phyloP scores from a whole-genome alignment of 352 stramenopile species.

The Phytophthora agathidicida region DNA sequence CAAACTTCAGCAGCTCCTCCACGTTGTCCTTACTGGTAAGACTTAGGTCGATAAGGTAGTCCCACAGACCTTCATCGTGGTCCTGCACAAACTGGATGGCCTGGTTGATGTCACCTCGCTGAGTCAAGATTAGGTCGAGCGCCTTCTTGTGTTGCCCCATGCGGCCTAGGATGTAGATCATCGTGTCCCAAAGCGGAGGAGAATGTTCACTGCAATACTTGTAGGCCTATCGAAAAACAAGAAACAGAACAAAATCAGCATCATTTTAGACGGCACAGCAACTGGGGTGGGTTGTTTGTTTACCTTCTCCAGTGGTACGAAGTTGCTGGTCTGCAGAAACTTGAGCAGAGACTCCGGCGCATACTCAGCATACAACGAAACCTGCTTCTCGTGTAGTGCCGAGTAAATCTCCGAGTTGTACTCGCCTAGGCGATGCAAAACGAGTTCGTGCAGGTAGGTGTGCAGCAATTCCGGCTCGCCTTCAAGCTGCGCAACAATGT shows the following conservation, averaged over 20 bases:
- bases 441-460: slow-evolving; percentile 80
- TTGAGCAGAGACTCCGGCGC: slow-evolving; percentile 64
- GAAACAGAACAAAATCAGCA: slow-evolving; percentile 3
- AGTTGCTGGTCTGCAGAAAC: slow-evolving; percentile 84
- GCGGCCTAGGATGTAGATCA: slow-evolving; percentile 88
- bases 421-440: slow-evolving; percentile 67
- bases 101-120: slow-evolving; percentile 81
- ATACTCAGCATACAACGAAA: slow-evolving; percentile 79
- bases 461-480: slow-evolving; percentile 64
- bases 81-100: slow-evolving; percentile 86
- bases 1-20: slow-evolving; percentile 72
- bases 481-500: slow-evolving; percentile 81
- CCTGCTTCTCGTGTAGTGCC: slow-evolving; percentile 74
- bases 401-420: slow-evolving; percentile 85
- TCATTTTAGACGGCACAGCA: too few species aligned
- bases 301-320: slow-evolving; percentile 86
- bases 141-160: slow-evolving; percentile 89
- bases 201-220: slow-evolving; percentile 77
- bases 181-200: slow-evolving; percentile 81
- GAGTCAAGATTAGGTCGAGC: slow-evolving; percentile 82
- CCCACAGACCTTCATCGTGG: slow-evolving; percentile 77
- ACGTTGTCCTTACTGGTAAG: slow-evolving; percentile 80
- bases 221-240: slow-evolving; percentile 53
- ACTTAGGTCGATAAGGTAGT: slow-evolving; percentile 85
- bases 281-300: too few species aligned